These are phyloP conservation scores for Infundibulicybe gibba DNA, from an alignment of 768 basidiomycete genomes.

Conservation along the genomic window DNA sequence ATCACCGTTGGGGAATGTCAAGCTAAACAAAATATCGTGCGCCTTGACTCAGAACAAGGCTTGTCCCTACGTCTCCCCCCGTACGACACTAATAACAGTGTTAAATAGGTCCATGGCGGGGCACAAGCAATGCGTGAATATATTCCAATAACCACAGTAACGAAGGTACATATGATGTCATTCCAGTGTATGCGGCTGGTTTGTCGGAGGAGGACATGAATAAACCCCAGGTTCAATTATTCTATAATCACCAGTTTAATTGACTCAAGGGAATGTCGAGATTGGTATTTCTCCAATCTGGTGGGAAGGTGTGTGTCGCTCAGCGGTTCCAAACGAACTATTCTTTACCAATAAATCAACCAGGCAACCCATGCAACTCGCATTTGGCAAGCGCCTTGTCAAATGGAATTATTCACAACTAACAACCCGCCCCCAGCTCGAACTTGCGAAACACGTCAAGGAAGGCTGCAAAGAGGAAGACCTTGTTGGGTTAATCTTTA, in stretches of 20 bases:
- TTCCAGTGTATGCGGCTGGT: constrained; percentile 73
- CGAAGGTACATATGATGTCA: background rate
- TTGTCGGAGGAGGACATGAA: constrained; percentile 77
- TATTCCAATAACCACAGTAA: background rate
- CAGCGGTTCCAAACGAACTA: constrained; percentile 1
- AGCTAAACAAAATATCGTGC: constrained; percentile 73
- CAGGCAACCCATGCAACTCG: constrained; percentile 84
- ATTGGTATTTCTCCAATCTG: constrained; percentile 87
- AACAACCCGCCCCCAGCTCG: constrained; percentile 50
- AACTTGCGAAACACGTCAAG: constrained; percentile 76
- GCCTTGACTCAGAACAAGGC: constrained; percentile 80
- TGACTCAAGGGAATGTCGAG: constrained; percentile 28
- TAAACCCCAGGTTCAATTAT: constrained; percentile 65
- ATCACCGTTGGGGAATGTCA: constrained; percentile 22
- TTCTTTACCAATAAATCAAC: background rate
- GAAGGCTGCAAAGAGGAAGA: constrained; percentile 80
- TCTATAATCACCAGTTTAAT: background rate
- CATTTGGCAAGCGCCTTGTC: constrained; percentile 58
- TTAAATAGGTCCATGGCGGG: constrained; percentile 49
- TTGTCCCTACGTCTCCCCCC: background rate
- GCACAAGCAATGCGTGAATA: constrained; percentile 84
- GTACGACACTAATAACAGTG: background rate
- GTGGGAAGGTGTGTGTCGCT: constrained; percentile 73
- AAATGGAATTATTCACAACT: background rate
- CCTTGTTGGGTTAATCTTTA: constrained; percentile 79